These are phyloP conservation scores for Pichia rugopelliculosa DNA, from an alignment of 805 yeast genomes.

Conservation along the genomic window DNA sequence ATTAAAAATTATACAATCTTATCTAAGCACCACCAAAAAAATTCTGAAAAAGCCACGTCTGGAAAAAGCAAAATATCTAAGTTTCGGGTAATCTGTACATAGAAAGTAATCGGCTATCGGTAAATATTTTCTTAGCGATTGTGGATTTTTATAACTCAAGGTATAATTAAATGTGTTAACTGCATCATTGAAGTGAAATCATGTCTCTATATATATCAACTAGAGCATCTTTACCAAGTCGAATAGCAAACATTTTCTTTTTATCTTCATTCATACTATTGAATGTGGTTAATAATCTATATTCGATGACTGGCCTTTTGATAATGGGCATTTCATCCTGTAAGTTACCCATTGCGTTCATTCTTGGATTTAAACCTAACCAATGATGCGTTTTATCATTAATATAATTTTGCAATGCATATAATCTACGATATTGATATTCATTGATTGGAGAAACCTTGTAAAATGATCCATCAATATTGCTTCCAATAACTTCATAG, in stretches of 20 bases:
- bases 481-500: conserved; percentile 62
- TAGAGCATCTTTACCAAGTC: conserved; percentile 50
- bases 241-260: conserved; percentile 45
- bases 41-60: too few relatives aligned
- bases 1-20: too few relatives aligned
- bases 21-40: too few relatives aligned
- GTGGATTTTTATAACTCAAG: too few relatives aligned
- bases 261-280: conserved; percentile 50
- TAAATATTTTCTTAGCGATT: too few relatives aligned
- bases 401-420: conserved; percentile 81
- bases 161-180: too few relatives aligned
- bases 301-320: conserved; percentile 60
- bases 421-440: conserved; percentile 67
- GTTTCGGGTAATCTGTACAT: too few relatives aligned
- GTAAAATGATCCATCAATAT: conserved; percentile 73
- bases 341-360: conserved; percentile 45
- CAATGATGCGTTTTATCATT: conserved; percentile 65
- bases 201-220: conserved; percentile 65
- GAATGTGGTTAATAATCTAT: conserved; percentile 47
- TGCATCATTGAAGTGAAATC: conserved; percentile 22
- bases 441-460: conserved; percentile 71
- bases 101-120: too few relatives aligned
- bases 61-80: too few relatives aligned
- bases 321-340: conserved; percentile 31
- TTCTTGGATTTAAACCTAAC: conserved; percentile 76